Conservation (phyloP, 495 filamentous ascomycete species). For the Aspergillus sclerotiicarbonarius region DNA sequence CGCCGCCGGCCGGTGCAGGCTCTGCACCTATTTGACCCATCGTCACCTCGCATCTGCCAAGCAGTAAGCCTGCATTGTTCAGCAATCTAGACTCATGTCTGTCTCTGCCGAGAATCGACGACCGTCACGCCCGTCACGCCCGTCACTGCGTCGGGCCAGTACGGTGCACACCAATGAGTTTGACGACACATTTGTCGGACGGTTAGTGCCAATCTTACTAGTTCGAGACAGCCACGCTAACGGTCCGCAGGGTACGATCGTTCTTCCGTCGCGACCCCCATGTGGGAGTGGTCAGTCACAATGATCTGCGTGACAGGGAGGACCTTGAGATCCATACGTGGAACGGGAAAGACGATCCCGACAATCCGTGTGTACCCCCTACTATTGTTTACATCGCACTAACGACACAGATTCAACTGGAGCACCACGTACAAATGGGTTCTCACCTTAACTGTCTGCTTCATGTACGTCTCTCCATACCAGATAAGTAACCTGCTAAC, state of each 20-base stretch:
- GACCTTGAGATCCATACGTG: conserved; percentile 18
- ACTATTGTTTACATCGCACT: background rate
- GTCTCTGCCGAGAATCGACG: background rate
- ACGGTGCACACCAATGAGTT: conserved; percentile 26
- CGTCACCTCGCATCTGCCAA: background rate
- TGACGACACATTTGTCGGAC: conserved; percentile 22
- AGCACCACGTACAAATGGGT: conserved; percentile 34
- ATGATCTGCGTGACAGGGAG: conserved; percentile 17
- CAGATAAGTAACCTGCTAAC: background rate
- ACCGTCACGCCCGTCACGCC: conserved; percentile 1
- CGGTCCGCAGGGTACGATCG: conserved; percentile 13
- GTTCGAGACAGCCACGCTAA: background rate
- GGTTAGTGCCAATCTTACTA: conserved; percentile 13
- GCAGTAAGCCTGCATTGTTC: background rate
- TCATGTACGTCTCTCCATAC: conserved; percentile 24
- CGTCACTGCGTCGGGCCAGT: conserved; percentile 13
- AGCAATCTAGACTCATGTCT: background rate
- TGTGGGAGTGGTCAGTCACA: conserved; percentile 24
- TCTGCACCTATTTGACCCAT: background rate
- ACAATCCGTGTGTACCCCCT: conserved; percentile 13
- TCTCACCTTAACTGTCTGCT: conserved; percentile 41
- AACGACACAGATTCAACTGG: conserved; percentile 18
- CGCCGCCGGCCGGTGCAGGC: background rate
- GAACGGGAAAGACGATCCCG: conserved; percentile 16
- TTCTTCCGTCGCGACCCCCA: conserved; percentile 26